Evolutionary conservation across 495 filamentous ascomycete species (phyloP).

Genomic region (Penicillium daleae): DNA sequence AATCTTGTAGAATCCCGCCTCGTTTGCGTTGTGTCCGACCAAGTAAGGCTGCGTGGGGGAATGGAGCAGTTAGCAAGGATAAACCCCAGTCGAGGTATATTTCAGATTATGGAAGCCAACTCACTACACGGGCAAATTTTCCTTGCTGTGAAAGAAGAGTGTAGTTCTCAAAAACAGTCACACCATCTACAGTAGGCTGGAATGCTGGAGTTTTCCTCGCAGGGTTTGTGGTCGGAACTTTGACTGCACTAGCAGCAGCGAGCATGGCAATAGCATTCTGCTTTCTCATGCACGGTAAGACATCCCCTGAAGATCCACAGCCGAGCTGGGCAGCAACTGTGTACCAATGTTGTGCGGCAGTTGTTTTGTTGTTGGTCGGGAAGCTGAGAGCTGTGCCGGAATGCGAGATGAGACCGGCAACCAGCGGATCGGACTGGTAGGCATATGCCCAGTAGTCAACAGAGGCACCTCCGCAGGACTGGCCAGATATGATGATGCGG

Average conservation of each 20-base stretch:
- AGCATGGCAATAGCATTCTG: slow-evolving; percentile 38
- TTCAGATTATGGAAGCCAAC: not conserved
- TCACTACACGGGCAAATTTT: slow-evolving; percentile 38
- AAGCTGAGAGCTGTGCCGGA: slow-evolving; percentile 58
- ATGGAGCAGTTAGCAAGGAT: not conserved
- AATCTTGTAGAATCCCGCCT: slow-evolving; percentile 48
- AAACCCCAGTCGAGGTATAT: not conserved
- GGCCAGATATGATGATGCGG: slow-evolving; percentile 60
- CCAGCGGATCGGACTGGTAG: slow-evolving; percentile 42
- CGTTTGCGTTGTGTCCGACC: slow-evolving; percentile 50
- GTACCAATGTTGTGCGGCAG: slow-evolving; percentile 38
- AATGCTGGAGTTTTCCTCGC: slow-evolving; percentile 41
- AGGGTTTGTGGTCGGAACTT: slow-evolving; percentile 28
- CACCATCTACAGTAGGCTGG: slow-evolving; percentile 50
- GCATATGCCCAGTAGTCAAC: slow-evolving; percentile 59
- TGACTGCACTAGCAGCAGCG: slow-evolving; percentile 29
- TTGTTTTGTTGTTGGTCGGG: slow-evolving; percentile 33
- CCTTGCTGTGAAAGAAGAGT: slow-evolving; percentile 33
- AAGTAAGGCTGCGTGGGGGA: slow-evolving; percentile 40
- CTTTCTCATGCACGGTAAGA: slow-evolving; percentile 51
- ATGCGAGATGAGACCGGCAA: slow-evolving; percentile 51
- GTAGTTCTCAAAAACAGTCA: slow-evolving; percentile 54
- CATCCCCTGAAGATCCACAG: slow-evolving; percentile 30
- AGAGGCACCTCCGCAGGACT: slow-evolving; percentile 51
- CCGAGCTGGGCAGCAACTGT: slow-evolving; percentile 45